A percentile compares a stretch with the other conserved stretches of the same genome.
Evolutionary conservation across 2,329 filamentous ascomycete species (phyloP).

Genomic region (Hortaea sp.): DNA sequence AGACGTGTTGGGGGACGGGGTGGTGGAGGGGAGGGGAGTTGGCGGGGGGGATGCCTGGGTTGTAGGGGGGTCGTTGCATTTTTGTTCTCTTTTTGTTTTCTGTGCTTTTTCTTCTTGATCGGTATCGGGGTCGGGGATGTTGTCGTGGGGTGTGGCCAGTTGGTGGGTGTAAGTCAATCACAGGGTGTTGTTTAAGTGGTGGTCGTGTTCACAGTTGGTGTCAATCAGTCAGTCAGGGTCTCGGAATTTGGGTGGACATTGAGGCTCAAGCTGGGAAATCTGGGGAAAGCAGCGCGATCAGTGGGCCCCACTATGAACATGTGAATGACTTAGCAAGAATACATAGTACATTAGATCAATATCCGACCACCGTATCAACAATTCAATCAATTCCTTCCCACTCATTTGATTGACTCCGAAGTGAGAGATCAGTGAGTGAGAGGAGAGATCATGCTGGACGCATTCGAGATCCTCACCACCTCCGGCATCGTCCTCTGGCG

Average conservation of each 20-base stretch:
- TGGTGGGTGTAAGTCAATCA: no score
- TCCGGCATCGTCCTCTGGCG: slow-evolving; percentile 97
- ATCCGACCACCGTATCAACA: neutral
- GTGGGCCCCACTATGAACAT: neutral
- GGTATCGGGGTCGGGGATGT: no score
- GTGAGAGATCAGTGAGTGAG: neutral
- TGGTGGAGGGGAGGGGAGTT: slow-evolving; percentile 90
- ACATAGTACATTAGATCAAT: no score
- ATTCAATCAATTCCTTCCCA: neutral
- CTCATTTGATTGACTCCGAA: neutral
- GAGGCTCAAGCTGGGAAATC: neutral
- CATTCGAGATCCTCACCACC: slow-evolving; percentile 92
- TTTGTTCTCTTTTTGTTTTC: no score
- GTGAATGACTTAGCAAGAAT: no score
- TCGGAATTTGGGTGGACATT: neutral
- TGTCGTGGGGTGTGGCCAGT: no score
- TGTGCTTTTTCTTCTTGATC: no score
- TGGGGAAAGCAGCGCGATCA: neutral
- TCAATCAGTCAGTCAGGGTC: neutral
- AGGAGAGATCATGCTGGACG: slow-evolving; percentile 64
- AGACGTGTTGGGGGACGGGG: slow-evolving; percentile 95
- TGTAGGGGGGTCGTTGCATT: slow-evolving; percentile 83
- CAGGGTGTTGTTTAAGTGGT: neutral
- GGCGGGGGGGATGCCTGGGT: slow-evolving; percentile 50
- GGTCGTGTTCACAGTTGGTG: neutral